Evolutionary conservation across 768 basidiomycete genomes (phyloP).

Genomic region (Leccinum boreale): DNA sequence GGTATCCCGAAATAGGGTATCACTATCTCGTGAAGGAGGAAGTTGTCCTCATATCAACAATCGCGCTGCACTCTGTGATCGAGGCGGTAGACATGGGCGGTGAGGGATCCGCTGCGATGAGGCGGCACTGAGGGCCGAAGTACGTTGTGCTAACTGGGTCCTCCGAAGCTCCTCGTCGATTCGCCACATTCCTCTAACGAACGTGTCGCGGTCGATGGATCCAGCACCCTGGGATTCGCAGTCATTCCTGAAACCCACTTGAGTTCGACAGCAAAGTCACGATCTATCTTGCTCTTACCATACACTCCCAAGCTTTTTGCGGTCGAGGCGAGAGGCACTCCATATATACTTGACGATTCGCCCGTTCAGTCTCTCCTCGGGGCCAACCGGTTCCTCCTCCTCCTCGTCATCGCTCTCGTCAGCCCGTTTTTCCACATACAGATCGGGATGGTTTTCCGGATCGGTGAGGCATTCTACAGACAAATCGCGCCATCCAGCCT

Average conservation of each 20-base stretch:
- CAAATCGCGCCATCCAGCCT: conserved; percentile 71
- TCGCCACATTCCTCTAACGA: conserved; percentile 80
- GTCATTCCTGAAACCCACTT: conserved; percentile 51
- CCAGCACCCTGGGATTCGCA: conserved; percentile 58
- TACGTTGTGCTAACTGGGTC: conserved; percentile 39
- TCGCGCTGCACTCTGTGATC: conserved; percentile 8
- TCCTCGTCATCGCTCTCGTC: conserved; percentile 20
- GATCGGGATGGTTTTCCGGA: conserved; percentile 32
- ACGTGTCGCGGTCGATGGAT: conserved; percentile 60
- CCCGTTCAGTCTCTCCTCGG: conserved; percentile 53
- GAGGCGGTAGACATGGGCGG: conserved; percentile 25
- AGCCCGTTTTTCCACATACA: conserved; percentile 11
- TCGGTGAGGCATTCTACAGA: conserved; percentile 64
- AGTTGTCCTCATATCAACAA: conserved; percentile 9
- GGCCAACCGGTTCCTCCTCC: conserved; percentile 23
- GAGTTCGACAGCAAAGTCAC: not conserved
- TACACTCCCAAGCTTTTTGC: conserved; percentile 52
- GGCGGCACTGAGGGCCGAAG: conserved; percentile 31
- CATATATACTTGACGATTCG: conserved; percentile 58
- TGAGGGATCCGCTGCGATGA: conserved; percentile 35
- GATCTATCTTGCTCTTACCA: conserved; percentile 48
- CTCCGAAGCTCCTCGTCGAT: conserved; percentile 82
- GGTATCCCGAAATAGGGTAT: conserved; percentile 23
- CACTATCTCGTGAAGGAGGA: not conserved
- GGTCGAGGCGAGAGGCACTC: conserved; percentile 56